Evolutionary conservation across 148 eudicot species (phyloP).

Genomic region (Rhododendron henanense): DNA sequence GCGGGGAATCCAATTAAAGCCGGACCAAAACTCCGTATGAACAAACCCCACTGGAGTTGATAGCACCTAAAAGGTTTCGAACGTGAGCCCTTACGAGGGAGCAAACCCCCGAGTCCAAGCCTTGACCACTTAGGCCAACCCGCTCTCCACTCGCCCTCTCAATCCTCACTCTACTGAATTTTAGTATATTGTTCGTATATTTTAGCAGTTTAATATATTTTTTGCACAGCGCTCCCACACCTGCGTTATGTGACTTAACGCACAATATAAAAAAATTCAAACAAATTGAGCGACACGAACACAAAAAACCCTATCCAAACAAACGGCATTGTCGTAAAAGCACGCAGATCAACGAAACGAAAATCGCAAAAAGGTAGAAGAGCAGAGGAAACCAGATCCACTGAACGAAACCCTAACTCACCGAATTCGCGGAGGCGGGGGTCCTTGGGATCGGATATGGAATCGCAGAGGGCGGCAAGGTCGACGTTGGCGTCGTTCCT

Average conservation of each 20-base stretch:
- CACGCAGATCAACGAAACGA: background rate
- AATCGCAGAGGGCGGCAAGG: constrained; percentile 64
- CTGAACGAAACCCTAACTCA: constrained; percentile 28
- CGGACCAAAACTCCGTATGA: background rate
- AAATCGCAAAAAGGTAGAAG: background rate
- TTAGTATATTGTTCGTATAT: no score
- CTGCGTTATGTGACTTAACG: background rate
- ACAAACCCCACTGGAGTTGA: background rate
- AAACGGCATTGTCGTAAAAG: constrained; percentile 10
- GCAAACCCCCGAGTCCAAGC: background rate
- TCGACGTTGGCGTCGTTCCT: constrained; percentile 95
- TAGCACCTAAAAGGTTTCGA: background rate
- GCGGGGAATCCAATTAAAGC: background rate
- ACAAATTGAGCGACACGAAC: no score
- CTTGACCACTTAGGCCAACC: background rate
- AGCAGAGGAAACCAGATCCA: constrained; percentile 28
- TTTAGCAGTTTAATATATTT: no score
- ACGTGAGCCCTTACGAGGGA: background rate
- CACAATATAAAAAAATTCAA: no score
- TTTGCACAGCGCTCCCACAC: background rate
- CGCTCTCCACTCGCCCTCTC: background rate
- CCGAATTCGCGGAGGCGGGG: constrained; percentile 91
- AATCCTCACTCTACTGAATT: background rate
- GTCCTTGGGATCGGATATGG: constrained; percentile 91
- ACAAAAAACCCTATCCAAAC: background rate